A percentile compares a stretch with the other conserved stretches of the same genome.
phyloP scores from a whole-genome alignment of 306 rosid species.

The Dryas drummondii region DNA sequence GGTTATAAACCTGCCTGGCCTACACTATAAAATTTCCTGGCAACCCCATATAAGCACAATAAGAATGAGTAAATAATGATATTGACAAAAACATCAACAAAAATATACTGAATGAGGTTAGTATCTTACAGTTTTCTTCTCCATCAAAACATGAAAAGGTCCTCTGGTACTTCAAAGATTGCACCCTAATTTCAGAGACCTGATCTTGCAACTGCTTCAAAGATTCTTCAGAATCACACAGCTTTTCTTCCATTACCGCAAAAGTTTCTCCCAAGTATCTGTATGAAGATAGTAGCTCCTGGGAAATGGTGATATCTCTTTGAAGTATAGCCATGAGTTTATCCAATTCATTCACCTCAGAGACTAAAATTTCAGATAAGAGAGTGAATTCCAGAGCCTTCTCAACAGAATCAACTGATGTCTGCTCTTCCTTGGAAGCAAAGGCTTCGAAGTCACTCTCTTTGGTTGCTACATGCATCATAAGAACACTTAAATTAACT shows the following conservation, averaged over 20 bases:
- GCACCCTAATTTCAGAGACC: conserved; percentile 62
- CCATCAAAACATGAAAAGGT: conserved; percentile 38
- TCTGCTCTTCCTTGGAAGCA: conserved; percentile 35
- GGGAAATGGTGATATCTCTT: conserved; percentile 42
- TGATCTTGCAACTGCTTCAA: conserved; percentile 65
- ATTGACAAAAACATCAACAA: background rate
- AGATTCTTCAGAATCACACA: conserved; percentile 46
- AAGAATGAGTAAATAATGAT: background rate
- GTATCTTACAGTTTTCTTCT: conserved; percentile 54
- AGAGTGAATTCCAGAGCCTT: conserved; percentile 64
- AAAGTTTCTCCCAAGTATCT: conserved; percentile 39
- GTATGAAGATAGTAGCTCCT: conserved; percentile 38
- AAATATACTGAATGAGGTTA: background rate
- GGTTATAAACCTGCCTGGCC: background rate
- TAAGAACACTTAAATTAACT: conserved; percentile 55
- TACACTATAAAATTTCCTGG: background rate
- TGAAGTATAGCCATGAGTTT: conserved; percentile 50
- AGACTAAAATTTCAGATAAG: conserved; percentile 63
- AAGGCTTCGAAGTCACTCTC: conserved; percentile 64
- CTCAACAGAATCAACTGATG: conserved; percentile 37
- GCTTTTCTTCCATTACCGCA: conserved; percentile 44
- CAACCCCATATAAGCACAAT: conserved; percentile 18
- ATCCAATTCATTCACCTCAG: conserved; percentile 67
- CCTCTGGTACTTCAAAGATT: conserved; percentile 52
- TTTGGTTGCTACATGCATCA: conserved; percentile 68